Evolutionary conservation across 176 grass and related monocot species (phyloP), one percentile per base, ranked within the genome.

Genomic region (Oryza glumipatula): DNA sequence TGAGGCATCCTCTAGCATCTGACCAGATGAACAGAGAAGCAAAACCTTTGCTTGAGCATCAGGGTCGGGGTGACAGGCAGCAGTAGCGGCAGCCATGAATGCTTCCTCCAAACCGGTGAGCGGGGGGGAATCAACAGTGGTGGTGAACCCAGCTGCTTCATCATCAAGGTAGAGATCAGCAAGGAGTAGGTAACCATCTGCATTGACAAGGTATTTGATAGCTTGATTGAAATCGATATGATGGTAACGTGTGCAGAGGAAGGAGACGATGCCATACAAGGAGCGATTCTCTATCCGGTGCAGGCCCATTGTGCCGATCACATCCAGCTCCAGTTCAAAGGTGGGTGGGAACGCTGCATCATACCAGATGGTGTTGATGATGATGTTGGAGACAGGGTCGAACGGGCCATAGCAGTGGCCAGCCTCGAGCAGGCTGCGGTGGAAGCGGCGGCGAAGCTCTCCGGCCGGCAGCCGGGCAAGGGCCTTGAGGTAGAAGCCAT

Each of bases 41-140:
- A 76, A 7, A 38, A 76, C 10, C 30, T 60, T 76, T n/a, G 74
- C 49, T 76, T 60, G 74, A 76, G 74, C 74, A 60, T 76, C 74
- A 76, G 74, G 74, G 49, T 22, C 60, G 17, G 74, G 49, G 74
- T 76, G 74, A 76, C 12, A 6, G 16, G 49, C 28, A 76, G 74
- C 49, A 5, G 0, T 76, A 38, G 49, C 74, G 5, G 74, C 74
- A 38, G 49, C 74, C 8, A 60, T 36, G n/a, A 22, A 76, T 17
- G 49, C 28, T 36, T n/a, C n/a, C 49, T 76, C 49, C 30, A 76
- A 76, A 30, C 28, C 9, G 9, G 67, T 70, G 14, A 7, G 15
- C 33, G 1, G 0, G 66, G 7, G 30, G 30, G 46, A 7, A 36
- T 2, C 45, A 46, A 11, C 45, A 46, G 45, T 4, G 0, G 10